Evolutionary conservation across 768 basidiomycete genomes (phyloP).

Genomic region (Russula sp.): DNA sequence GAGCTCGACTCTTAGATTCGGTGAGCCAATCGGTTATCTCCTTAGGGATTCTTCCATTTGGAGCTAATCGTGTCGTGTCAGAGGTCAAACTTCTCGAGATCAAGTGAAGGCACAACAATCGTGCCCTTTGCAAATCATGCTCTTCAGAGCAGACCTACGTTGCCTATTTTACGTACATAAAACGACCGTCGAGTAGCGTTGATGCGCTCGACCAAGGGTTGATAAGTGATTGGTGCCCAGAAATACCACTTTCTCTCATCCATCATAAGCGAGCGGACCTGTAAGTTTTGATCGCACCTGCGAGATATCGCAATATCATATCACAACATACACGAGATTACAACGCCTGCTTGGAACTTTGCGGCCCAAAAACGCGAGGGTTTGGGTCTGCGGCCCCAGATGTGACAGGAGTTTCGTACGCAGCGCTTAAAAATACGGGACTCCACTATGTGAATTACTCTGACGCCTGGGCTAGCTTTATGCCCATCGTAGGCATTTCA

Average conservation of each 20-base stretch:
- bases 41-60: not conserved
- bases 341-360: not conserved
- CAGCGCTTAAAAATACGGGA: not conserved
- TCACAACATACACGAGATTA: not conserved
- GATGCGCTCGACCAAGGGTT: slow-evolving; percentile 13
- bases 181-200: slow-evolving; percentile 28
- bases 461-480: not conserved
- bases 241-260: slow-evolving; percentile 16
- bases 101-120: slow-evolving; percentile 44
- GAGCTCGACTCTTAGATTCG: slow-evolving; percentile 80
- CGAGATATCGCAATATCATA: not conserved
- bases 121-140: slow-evolving; percentile 9
- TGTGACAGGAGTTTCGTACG: not conserved
- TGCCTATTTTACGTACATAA: slow-evolving; percentile 25
- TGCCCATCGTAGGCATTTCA: not conserved
- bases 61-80: slow-evolving; percentile 35
- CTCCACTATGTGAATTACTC: not conserved
- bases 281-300: not conserved
- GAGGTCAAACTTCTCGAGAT: slow-evolving; percentile 72
- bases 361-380: not conserved
- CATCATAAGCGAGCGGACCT: slow-evolving; percentile 4
- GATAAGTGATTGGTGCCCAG: not conserved
- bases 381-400: not conserved
- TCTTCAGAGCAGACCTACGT: slow-evolving; percentile 7
- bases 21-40: slow-evolving; percentile 42